Evolutionary conservation across 2,329 filamentous ascomycete species (phyloP).

Genomic region (Aspergillus sp.): DNA sequence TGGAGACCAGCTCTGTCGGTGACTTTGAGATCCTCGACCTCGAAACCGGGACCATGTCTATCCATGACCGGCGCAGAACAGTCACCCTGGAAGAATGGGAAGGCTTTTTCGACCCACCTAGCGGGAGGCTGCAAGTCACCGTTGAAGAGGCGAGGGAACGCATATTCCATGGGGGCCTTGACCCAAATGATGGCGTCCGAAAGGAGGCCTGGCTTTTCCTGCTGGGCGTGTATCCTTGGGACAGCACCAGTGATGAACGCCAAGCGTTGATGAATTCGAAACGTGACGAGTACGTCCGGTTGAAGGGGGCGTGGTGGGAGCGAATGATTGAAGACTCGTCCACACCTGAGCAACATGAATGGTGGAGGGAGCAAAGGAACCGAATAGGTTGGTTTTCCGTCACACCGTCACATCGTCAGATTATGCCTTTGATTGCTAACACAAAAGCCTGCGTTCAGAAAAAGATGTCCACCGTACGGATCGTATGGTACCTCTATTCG

Average conservation of each 20-base stretch:
- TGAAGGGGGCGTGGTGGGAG: slow-evolving; percentile 97
- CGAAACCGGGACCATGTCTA: slow-evolving; percentile 60
- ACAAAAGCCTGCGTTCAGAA: slow-evolving; percentile 65
- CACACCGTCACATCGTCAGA: too few relatives aligned
- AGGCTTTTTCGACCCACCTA: slow-evolving; percentile 69
- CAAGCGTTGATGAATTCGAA: slow-evolving; percentile 74
- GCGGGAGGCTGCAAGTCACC: slow-evolving; percentile 68
- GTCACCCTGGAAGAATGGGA: slow-evolving; percentile 83
- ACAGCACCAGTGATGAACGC: slow-evolving; percentile 77
- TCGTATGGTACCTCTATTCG: slow-evolving; percentile 87
- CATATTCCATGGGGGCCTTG: slow-evolving; percentile 89
- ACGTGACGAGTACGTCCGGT: slow-evolving; percentile 82
- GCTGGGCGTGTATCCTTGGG: slow-evolving; percentile 86
- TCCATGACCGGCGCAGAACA: slow-evolving; percentile 66
- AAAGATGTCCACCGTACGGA: slow-evolving; percentile 98
- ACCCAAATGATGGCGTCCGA: slow-evolving; percentile 79
- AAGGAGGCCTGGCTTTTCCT: slow-evolving; percentile 97
- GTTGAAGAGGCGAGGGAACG: slow-evolving; percentile 91
- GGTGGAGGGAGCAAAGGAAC: slow-evolving; percentile 90
- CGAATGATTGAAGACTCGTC: slow-evolving; percentile 73
- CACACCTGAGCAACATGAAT: slow-evolving; percentile 74
- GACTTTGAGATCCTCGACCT: slow-evolving; percentile 89
- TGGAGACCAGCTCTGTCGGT: slow-evolving; percentile 89
- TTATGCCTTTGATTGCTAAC: too few relatives aligned
- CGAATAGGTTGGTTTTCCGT: slow-evolving; percentile 78